A percentile compares a stretch with the other conserved stretches of the same genome.
Evolutionary conservation across 345 rosid species (phyloP).

Genomic region (Draba incana): DNA sequence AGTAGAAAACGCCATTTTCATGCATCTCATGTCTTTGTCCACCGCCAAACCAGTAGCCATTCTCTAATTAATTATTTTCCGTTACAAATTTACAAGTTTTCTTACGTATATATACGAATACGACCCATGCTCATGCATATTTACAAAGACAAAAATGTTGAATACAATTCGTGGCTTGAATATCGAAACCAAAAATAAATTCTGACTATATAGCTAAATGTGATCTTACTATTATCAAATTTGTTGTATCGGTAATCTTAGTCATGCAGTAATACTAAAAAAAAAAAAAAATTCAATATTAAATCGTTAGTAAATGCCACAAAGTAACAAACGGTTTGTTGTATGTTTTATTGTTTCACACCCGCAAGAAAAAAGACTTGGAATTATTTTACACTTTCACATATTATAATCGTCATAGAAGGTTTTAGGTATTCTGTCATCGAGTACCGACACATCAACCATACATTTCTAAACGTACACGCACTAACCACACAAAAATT

Average conservation of each 20-base stretch:
- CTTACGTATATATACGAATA: not conserved
- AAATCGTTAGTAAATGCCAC: too few species aligned
- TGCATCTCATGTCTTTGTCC: slow-evolving; percentile 37
- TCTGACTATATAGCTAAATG: slow-evolving; percentile 1
- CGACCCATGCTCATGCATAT: not conserved
- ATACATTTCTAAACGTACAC: not conserved
- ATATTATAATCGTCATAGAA: not conserved
- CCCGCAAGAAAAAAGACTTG: not conserved
- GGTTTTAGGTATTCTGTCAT: not conserved
- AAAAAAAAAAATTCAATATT: too few species aligned
- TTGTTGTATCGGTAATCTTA: not conserved
- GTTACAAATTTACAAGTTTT: not conserved
- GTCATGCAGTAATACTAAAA: not conserved
- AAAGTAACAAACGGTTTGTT: too few species aligned
- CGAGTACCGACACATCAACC: not conserved
- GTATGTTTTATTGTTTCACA: slow-evolving; percentile 13
- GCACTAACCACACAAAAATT: too few species aligned
- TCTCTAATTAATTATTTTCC: slow-evolving; percentile 8
- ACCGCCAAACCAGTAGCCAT: slow-evolving; percentile 36
- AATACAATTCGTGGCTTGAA: not conserved
- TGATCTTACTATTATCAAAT: not conserved
- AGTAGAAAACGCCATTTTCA: slow-evolving; percentile 41
- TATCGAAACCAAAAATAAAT: not conserved
- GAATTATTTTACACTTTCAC: not conserved
- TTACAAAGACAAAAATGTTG: not conserved